phyloP scores from a whole-genome alignment of 129 eudicot genomes.

The Pittosporum tobira region DNA sequence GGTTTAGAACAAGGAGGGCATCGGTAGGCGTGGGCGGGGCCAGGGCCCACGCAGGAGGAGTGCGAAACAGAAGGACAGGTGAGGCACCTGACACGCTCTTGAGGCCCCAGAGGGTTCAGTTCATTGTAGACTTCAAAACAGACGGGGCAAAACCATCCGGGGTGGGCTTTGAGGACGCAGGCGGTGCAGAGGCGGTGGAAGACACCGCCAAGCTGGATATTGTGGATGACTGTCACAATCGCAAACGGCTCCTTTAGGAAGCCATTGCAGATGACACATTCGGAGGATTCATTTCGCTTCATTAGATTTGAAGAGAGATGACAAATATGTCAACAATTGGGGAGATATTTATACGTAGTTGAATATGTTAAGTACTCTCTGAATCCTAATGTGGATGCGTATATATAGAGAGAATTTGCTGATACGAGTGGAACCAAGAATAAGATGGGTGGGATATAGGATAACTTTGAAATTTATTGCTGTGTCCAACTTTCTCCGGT shows the following conservation, averaged over 20 bases:
- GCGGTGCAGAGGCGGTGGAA: conserved; percentile 27
- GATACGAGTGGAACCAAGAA: too few species aligned
- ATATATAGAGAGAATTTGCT: too few species aligned
- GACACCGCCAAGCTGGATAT: conserved; percentile 12
- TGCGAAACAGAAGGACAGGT: conserved; percentile 21
- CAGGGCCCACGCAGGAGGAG: conserved; percentile 3
- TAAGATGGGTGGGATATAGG: too few species aligned
- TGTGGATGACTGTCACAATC: neutral
- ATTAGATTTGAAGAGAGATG: neutral
- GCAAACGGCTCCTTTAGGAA: neutral
- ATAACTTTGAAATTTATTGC: too few species aligned
- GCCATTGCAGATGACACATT: neutral
- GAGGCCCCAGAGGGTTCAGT: neutral
- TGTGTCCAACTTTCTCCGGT: too few species aligned
- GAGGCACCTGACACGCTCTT: conserved; percentile 17
- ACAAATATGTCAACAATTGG: too few species aligned
- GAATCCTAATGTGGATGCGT: too few species aligned
- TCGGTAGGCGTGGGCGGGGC: neutral
- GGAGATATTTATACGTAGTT: too few species aligned
- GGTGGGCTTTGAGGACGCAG: conserved; percentile 24
- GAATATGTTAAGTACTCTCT: too few species aligned
- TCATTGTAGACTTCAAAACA: conserved; percentile 17
- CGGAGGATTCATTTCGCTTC: neutral
- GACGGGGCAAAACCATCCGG: conserved; percentile 20
- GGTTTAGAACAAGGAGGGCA: conserved; percentile 22